A percentile compares a stretch with the other conserved stretches of the same genome.
Conservation (phyloP, 2,329 filamentous ascomycete species). For the Alternaria sp. region DNA sequence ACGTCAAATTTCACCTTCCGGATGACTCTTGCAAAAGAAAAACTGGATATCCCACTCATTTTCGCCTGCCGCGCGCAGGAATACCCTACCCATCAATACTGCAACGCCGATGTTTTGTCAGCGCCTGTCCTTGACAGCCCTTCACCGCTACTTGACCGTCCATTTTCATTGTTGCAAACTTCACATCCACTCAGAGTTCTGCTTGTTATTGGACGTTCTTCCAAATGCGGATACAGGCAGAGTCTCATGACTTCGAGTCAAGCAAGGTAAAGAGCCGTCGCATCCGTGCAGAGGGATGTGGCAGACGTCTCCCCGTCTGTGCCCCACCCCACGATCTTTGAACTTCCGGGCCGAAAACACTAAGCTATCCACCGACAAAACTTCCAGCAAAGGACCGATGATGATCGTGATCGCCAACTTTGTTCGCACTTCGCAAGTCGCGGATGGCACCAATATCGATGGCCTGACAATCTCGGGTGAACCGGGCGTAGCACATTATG, state of each 20-base stretch:
- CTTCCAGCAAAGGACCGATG: slow-evolving; percentile 19
- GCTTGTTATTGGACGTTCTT: not conserved
- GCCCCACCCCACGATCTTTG: slow-evolving; percentile 20
- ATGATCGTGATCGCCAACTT: slow-evolving; percentile 22
- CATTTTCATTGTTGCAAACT: not conserved
- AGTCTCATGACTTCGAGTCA: slow-evolving; percentile 7
- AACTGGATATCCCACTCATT: slow-evolving; percentile 6
- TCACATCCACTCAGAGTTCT: not conserved
- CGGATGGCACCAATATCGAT: not conserved
- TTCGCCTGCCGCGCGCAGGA: slow-evolving; percentile 1
- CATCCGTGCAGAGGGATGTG: slow-evolving; percentile 13
- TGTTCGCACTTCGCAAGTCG: slow-evolving; percentile 26
- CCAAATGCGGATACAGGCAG: slow-evolving; percentile 6
- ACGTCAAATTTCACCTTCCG: slow-evolving; percentile 26
- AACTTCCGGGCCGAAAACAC: slow-evolving; percentile 19
- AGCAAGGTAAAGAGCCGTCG: slow-evolving; percentile 24
- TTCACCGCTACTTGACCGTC: slow-evolving; percentile 20
- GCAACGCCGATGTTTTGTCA: not conserved
- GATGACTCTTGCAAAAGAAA: slow-evolving; percentile 10
- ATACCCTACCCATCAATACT: slow-evolving; percentile 8
- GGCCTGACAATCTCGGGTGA: not conserved
- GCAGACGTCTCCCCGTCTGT: slow-evolving; percentile 11
- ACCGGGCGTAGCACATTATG: not conserved
- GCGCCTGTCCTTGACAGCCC: slow-evolving; percentile 2
- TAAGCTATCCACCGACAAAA: slow-evolving; percentile 17